Evolutionary conservation across 805 yeast species (phyloP), one percentile per base, ranked within the genome.

Genomic region (Candida dajiaensis): DNA sequence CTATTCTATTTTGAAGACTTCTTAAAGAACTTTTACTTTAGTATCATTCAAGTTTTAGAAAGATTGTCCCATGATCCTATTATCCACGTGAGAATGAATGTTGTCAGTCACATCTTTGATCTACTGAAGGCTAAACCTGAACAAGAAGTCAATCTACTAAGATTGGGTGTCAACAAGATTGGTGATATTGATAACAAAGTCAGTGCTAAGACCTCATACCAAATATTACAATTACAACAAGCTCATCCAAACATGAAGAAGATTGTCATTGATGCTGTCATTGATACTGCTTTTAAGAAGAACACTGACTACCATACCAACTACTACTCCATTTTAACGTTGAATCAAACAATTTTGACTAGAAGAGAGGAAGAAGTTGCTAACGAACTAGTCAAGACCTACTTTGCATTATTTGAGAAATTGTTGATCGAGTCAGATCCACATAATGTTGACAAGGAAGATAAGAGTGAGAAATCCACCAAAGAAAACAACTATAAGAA

Each of bases 191-290:
- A 92, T 52, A 85, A 87, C 51, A 89, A 89, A 62, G 96, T 94
- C 6, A 80, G 95, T 1, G 85, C 98, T 1, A 87, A 87, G 61
- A 80, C 95, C 1, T 89, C 97, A 6, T 88, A 79, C 64, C 81
- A 83, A 52, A 69, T 94, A 40, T 72, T 90, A 52, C 83, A 84
- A 57, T 68, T 89, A 38, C 86, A 94, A 64, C 95, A 88, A 64
- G 84, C 82, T 4, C 99, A 94, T 64, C 99, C 99, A 18, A 94
- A 94, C 42, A 94, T 94, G 98, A 92, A 89, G 65, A 69, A 78
- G 44, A 80, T 92, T 47, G 73, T 94, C 36, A 77, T 84, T 37
- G 88, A 88, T 51, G 72, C 94, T 6, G 84, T 92, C 35, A 78
- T 86, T 42, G 98, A 94, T 63, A 76, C 84, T 43, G 72, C 89